Evolutionary conservation across 768 basidiomycete genomes (phyloP).

Genomic region (Serpula lacrymans): DNA sequence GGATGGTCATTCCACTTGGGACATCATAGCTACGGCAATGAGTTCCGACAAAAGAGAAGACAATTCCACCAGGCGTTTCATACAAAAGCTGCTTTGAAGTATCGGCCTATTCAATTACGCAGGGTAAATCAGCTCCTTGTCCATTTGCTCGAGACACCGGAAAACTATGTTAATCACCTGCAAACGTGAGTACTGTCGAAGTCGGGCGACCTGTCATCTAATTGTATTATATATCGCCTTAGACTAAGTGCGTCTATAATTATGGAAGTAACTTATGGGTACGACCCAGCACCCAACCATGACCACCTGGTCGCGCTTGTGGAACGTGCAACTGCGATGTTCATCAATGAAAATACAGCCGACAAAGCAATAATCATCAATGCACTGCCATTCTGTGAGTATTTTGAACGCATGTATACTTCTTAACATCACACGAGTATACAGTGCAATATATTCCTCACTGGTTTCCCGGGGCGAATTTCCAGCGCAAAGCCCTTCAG

Average conservation of each 20-base stretch:
- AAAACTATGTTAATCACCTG: slow-evolving; percentile 25
- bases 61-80: slow-evolving; percentile 36
- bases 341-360: background rate
- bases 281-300: background rate
- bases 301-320: background rate
- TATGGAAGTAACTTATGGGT: background rate
- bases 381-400: slow-evolving; percentile 24
- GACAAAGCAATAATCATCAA: slow-evolving; percentile 16
- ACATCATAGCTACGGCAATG: slow-evolving; percentile 21
- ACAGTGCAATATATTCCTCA: slow-evolving; percentile 33
- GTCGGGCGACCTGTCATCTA: too few relatives aligned
- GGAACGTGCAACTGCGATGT: background rate
- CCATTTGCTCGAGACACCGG: slow-evolving; percentile 22
- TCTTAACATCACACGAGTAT: background rate
- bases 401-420: background rate
- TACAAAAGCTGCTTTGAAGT: slow-evolving; percentile 22
- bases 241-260: background rate
- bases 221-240: background rate
- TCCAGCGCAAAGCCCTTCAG: slow-evolving; percentile 25
- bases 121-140: slow-evolving; percentile 20
- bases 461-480: slow-evolving; percentile 39
- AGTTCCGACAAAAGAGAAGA: slow-evolving; percentile 28
- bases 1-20: too few relatives aligned
- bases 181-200: slow-evolving; percentile 23
- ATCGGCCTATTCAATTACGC: slow-evolving; percentile 21